These are phyloP conservation scores for Phytophthora foliorum DNA, from an alignment of 352 stramenopile genomes.

Conservation along the genomic window DNA sequence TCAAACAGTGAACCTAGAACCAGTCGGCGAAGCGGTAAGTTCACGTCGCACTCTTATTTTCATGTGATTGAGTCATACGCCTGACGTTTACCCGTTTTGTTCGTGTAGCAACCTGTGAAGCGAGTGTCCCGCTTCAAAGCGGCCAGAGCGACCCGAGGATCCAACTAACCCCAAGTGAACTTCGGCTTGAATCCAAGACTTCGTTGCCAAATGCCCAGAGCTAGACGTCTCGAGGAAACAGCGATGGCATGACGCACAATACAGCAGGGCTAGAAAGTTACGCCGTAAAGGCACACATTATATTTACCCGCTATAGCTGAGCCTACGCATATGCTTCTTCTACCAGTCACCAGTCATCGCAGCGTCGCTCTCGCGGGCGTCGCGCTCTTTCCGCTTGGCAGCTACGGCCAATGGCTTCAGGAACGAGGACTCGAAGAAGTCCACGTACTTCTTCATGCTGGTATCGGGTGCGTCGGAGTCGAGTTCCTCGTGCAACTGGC, in stretches of 20 bases:
- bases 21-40: slow-evolving; percentile 81
- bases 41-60: neutral
- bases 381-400: slow-evolving; percentile 80
- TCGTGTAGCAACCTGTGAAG: slow-evolving; percentile 81
- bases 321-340: slow-evolving; percentile 15
- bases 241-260: slow-evolving; percentile 3
- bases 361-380: slow-evolving; percentile 70
- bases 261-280: slow-evolving; percentile 29
- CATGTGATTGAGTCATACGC: neutral
- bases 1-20: slow-evolving; percentile 75
- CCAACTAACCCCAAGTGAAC: slow-evolving; percentile 17
- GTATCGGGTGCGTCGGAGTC: slow-evolving; percentile 65
- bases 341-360: slow-evolving; percentile 88
- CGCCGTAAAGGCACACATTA: slow-evolving; percentile 37
- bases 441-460: slow-evolving; percentile 80
- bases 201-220: neutral
- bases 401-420: slow-evolving; percentile 72
- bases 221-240: neutral
- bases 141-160: slow-evolving; percentile 43
- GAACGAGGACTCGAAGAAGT: slow-evolving; percentile 77
- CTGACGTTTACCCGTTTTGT: slow-evolving; percentile 6
- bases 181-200: neutral
- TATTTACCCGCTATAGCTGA: slow-evolving; percentile 44
- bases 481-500: slow-evolving; percentile 85
- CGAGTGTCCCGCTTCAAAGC: slow-evolving; percentile 88